These are phyloP conservation scores for Ophiorrhiza pumila DNA, from an alignment of 257 asterid genomes.

Conservation along the genomic window DNA sequence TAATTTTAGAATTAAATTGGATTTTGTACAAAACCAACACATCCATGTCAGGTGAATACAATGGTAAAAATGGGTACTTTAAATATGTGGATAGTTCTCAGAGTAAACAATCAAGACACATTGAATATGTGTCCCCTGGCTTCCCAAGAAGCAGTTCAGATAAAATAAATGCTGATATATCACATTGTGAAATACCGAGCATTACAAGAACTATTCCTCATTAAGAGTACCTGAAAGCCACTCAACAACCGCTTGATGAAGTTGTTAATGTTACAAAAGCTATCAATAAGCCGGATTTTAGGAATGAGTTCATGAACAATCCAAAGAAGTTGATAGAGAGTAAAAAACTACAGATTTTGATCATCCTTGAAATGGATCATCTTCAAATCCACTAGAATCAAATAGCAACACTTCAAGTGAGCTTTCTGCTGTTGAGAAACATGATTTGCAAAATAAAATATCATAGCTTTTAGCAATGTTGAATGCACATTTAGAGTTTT, in stretches of 20 bases:
- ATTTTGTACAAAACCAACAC: no score
- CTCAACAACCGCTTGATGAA: slow-evolving; percentile 71
- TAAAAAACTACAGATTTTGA: slow-evolving; percentile 38
- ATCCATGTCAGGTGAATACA: slow-evolving; percentile 30
- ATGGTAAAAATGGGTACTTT: slow-evolving; percentile 35
- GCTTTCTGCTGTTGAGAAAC: slow-evolving; percentile 69
- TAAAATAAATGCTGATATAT: slow-evolving; percentile 26
- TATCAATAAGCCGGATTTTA: slow-evolving; percentile 38
- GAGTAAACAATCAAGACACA: slow-evolving; percentile 36
- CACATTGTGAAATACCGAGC: slow-evolving; percentile 43
- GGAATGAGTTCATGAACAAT: slow-evolving; percentile 34
- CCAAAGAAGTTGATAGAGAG: slow-evolving; percentile 40
- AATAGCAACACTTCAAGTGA: slow-evolving; percentile 30
- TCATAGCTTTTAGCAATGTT: slow-evolving; percentile 74
- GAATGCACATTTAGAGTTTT: no score
- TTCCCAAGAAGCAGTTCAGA: slow-evolving; percentile 29
- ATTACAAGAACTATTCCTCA: slow-evolving; percentile 41
- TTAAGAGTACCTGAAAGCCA: slow-evolving; percentile 74
- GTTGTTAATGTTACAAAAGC: slow-evolving; percentile 73
- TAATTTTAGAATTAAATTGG: no score
- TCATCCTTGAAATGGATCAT: slow-evolving; percentile 32
- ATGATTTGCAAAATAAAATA: slow-evolving; percentile 62
- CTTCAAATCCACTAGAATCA: slow-evolving; percentile 38
- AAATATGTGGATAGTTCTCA: slow-evolving; percentile 40
- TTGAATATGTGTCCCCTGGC: slow-evolving; percentile 34